phyloP scores from a whole-genome alignment of 768 basidiomycete genomes.

The Mycena rosella region DNA sequence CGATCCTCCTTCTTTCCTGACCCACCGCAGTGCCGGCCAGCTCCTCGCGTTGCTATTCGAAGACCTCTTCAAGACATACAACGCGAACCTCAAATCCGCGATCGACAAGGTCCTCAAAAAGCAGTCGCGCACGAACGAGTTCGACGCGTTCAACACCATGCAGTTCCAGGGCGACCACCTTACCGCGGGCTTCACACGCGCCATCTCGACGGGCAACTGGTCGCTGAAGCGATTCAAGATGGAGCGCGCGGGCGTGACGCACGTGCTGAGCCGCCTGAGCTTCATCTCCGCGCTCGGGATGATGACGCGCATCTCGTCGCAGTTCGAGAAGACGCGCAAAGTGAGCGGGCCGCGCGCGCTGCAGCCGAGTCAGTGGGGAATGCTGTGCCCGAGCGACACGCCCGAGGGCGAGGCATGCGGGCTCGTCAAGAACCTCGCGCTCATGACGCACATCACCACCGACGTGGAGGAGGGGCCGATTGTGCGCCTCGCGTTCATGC shows the following conservation, averaged over 20 bases:
- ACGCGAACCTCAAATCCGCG: constrained; percentile 91
- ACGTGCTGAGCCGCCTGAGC: constrained; percentile 93
- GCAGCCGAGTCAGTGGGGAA: constrained; percentile 99
- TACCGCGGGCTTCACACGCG: constrained; percentile 94
- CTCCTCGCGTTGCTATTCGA: constrained; percentile 96
- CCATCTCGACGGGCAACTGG: constrained; percentile 99
- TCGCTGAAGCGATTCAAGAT: constrained; percentile 99
- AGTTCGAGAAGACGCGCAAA: constrained; percentile 99
- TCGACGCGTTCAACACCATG: constrained; percentile 95
- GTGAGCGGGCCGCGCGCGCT: constrained; percentile 97
- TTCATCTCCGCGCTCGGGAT: constrained; percentile 99
- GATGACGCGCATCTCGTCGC: constrained; percentile 99
- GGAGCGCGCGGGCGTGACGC: constrained; percentile 98
- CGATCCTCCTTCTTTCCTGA: constrained; percentile 24
- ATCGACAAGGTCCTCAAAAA: constrained; percentile 99
- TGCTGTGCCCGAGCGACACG: constrained; percentile 97
- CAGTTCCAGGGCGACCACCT: constrained; percentile 95
- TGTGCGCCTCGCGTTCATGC: constrained; percentile 88
- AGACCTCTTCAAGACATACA: constrained; percentile 99
- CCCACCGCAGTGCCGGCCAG: constrained; percentile 84
- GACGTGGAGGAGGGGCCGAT: constrained; percentile 98
- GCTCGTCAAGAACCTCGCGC: constrained; percentile 96
- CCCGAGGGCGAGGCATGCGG: constrained; percentile 99
- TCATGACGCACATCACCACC: constrained; percentile 99
- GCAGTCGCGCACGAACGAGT: constrained; percentile 92